These are phyloP conservation scores for Pyrenophora teres DNA, from an alignment of 2,329 filamentous ascomycete species.

Conservation along the genomic window DNA sequence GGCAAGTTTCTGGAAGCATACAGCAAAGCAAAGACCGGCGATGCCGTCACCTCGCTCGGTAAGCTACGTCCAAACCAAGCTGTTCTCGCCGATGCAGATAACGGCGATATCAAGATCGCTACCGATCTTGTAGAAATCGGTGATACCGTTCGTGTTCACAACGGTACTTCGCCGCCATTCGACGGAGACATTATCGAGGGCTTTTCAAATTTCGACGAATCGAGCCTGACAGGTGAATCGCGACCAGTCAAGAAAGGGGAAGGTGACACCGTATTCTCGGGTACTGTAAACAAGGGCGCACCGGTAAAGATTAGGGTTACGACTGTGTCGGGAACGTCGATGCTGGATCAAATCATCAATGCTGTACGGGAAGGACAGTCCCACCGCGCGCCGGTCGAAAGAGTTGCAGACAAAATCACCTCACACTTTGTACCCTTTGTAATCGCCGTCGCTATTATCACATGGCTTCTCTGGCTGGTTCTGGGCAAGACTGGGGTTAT, in stretches of 20 bases:
- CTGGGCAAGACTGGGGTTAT: constrained; percentile 65
- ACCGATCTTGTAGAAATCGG: constrained; percentile 68
- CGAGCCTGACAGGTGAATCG: constrained; percentile 83
- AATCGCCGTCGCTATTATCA: constrained; percentile 69
- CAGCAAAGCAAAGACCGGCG: constrained; percentile 87
- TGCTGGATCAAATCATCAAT: constrained; percentile 80
- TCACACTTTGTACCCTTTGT: constrained; percentile 78
- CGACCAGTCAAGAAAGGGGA: constrained; percentile 65
- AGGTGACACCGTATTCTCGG: constrained; percentile 71
- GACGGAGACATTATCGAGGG: constrained; percentile 68
- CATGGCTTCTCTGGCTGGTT: constrained; percentile 73
- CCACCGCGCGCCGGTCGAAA: constrained; percentile 74
- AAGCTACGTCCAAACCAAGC: constrained; percentile 79
- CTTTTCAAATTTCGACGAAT: constrained; percentile 80
- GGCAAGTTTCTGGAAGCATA: constrained; percentile 81
- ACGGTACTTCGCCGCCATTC: constrained; percentile 82
- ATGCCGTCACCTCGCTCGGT: constrained; percentile 79
- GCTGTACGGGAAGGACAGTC: constrained; percentile 79
- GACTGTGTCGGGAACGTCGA: constrained; percentile 68
- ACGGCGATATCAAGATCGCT: constrained; percentile 53
- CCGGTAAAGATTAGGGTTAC: constrained; percentile 68
- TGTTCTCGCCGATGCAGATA: constrained; percentile 62
- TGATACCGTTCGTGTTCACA: constrained; percentile 68
- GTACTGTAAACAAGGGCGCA: constrained; percentile 72
- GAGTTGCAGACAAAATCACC: constrained; percentile 73